Base-by-base conservation (phyloP, 352 stramenopile species). In the Blastocystis sp. region DNA sequence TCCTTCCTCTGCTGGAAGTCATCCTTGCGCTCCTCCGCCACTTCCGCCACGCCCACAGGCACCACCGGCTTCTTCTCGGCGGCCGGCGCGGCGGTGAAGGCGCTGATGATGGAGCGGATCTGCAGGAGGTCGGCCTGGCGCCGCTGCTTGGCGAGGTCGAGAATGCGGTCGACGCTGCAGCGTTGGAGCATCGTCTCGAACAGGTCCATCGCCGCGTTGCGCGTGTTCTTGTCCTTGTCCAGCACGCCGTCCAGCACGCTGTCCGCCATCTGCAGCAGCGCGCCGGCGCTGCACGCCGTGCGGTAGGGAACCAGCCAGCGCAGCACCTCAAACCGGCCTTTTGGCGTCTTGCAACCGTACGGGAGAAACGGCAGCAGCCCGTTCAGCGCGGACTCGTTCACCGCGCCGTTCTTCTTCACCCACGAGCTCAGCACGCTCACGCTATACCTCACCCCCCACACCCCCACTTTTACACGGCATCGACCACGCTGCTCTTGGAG, bases 211-310 rank as follows among this genome's bases (percentile, higher is more conserved):
- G 71, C 71, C n/a, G n/a, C 52, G 11, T 23, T 65, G 59, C 71
- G 71, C 2, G 71, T 52, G 28, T 81, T 52, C 28, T 81, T 81
- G 7, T 43, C 40, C 34, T 81, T 81, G 45, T 81, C 71, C n/a
- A 81, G 60, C 9, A 81, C 38, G 10, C 38, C 45, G 43, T 81
- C 71, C n/a, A 81, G 71, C 7, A 81, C 14, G 48, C 48, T 17
- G 48, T 56, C 48, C 48, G 48, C 14, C 5, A 56, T 56, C 5
- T 14, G 5, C 5, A 56, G 5, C 48, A 56, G 14, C 5, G 5
- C 14, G 48, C 5, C 5, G 5, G 48, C 5, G 5, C 5, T 14
- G 0, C 48, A 56, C 14, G 5, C 5, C 48, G 5, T 7, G 5
- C 48, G 48, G 45, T 67, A 84, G 4, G 48, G 17, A 21, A 34